A percentile compares a stretch with the other conserved stretches of the same genome.
Conservation (phyloP, 2,329 filamentous ascomycete species). For the Akanthomyces lecanii region DNA sequence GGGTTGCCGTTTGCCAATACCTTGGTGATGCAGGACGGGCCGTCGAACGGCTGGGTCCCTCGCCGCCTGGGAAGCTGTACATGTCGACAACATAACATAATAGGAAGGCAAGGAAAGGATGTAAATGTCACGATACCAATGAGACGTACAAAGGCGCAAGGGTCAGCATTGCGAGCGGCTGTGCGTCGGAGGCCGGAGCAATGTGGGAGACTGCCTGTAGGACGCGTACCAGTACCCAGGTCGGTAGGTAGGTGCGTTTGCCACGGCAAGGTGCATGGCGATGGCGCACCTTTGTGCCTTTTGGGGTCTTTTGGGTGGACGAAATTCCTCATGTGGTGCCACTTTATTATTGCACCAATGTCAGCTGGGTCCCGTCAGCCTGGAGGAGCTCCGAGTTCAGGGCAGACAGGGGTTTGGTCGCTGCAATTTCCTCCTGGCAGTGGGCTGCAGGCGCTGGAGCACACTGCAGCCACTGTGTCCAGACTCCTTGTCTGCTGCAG, state of each 20-base stretch:
- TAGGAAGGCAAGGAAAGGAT: background rate
- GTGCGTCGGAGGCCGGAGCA: background rate
- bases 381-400: too few species aligned
- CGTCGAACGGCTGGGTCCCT: background rate
- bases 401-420: background rate
- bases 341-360: too few species aligned
- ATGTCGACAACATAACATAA: background rate
- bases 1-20: background rate
- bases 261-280: background rate
- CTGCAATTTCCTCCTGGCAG: background rate
- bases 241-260: background rate
- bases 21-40: background rate
- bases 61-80: background rate
- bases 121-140: background rate
- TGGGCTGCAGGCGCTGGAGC: background rate
- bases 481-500: background rate
- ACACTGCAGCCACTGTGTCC: background rate
- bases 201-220: background rate
- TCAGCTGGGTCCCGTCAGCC: too few species aligned
- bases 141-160: background rate
- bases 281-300: background rate
- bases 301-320: background rate
- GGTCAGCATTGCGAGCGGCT: background rate
- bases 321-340: too few species aligned
- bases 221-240: too few species aligned